Percentiles rank a stretch among this genome's conserved stretches.
phyloP scores from a whole-genome alignment of 2,329 filamentous ascomycete genomes.

The Pseudogymnoascus sp. region DNA sequence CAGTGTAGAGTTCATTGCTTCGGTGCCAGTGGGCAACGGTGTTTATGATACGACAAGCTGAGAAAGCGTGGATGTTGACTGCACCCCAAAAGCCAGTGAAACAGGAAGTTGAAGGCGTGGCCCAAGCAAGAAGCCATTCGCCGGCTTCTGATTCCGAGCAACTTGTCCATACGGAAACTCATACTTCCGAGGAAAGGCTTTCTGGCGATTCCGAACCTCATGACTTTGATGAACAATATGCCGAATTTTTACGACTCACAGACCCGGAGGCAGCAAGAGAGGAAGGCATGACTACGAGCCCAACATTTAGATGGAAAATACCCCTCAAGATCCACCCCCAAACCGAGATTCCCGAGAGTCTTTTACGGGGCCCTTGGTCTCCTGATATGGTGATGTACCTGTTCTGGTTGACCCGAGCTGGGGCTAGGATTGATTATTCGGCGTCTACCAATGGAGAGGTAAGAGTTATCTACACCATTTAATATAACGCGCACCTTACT shows the following conservation, averaged over 20 bases:
- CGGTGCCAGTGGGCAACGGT: constrained; percentile 8
- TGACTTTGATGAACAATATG: constrained; percentile 16
- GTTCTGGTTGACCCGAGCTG: constrained; percentile 23
- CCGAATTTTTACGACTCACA: neutral
- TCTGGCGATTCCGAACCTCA: neutral
- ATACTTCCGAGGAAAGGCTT: too few relatives aligned
- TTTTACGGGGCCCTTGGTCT: constrained; percentile 26
- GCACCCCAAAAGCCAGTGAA: neutral
- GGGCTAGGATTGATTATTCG: constrained; percentile 21
- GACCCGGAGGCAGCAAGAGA: neutral
- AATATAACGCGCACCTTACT: neutral
- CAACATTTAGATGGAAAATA: neutral
- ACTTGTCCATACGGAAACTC: neutral
- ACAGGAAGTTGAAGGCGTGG: neutral
- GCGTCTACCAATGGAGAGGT: constrained; percentile 25
- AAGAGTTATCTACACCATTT: neutral
- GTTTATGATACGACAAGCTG: constrained; percentile 4
- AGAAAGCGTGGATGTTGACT: constrained; percentile 5
- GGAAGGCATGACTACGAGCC: neutral
- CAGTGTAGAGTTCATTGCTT: neutral
- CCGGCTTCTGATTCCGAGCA: neutral
- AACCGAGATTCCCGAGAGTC: constrained; percentile 20
- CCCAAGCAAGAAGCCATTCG: neutral
- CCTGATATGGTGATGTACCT: constrained; percentile 20
- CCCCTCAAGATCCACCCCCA: neutral